Evolutionary conservation across 169 alveolate species (phyloP).

Genomic region (Babesia caballi): DNA sequence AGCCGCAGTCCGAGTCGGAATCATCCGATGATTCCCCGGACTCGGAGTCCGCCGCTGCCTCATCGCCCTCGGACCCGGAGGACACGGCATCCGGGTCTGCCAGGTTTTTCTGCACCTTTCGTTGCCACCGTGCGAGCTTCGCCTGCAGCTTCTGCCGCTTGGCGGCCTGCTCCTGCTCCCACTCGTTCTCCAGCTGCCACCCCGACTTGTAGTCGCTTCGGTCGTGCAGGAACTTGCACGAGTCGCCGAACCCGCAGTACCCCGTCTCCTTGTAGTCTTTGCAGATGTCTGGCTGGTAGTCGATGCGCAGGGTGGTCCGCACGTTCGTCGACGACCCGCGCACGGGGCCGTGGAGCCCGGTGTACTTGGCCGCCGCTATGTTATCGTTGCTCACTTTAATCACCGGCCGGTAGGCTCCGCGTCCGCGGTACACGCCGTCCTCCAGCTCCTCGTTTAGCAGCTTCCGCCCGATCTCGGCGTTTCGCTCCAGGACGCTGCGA

Average conservation of each 20-base stretch:
- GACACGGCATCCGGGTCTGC: conserved; percentile 51
- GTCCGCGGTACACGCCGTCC: conserved; percentile 80
- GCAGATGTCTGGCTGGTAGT: conserved; percentile 94
- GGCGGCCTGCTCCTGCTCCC: conserved; percentile 83
- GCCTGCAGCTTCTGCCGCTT: conserved; percentile 75
- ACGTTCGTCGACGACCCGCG: conserved; percentile 83
- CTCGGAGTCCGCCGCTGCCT: background rate
- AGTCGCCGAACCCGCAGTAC: conserved; percentile 96
- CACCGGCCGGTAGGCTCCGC: conserved; percentile 81
- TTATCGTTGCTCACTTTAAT: conserved; percentile 78
- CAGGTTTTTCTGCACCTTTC: conserved; percentile 61
- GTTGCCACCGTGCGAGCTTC: conserved; percentile 70
- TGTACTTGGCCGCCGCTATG: conserved; percentile 77
- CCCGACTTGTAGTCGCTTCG: conserved; percentile 95
- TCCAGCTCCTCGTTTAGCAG: conserved; percentile 78
- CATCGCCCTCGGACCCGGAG: conserved; percentile 48
- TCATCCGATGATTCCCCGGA: conserved; percentile 55
- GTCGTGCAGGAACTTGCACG: conserved; percentile 96
- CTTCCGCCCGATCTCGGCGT: conserved; percentile 77
- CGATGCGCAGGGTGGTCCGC: conserved; percentile 89
- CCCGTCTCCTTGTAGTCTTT: conserved; percentile 98
- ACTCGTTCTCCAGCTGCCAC: conserved; percentile 93
- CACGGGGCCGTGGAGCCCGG: conserved; percentile 88
- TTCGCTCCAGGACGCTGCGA: conserved; percentile 82
- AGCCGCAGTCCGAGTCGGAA: conserved; percentile 31